Percentiles rank a stretch among this genome's conserved stretches.
phyloP scores from a whole-genome alignment of 495 filamentous ascomycete species.

The Tuber indicum region DNA sequence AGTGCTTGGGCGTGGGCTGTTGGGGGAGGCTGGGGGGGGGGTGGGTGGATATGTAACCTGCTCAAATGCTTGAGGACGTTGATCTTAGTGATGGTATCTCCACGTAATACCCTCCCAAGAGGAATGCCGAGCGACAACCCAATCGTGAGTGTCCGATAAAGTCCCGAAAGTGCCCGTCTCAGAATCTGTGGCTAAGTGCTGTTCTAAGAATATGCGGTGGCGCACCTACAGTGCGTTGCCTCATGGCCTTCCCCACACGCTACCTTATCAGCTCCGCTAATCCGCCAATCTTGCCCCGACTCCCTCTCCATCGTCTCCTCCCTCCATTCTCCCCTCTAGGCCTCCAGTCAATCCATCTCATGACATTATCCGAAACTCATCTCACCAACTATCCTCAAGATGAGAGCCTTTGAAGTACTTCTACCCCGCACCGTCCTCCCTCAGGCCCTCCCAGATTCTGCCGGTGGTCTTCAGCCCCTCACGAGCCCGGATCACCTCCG shows the following conservation, averaged over 20 bases:
- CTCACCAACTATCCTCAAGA: neutral
- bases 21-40: neutral
- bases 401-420: neutral
- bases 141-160: neutral
- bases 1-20: neutral
- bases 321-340: neutral
- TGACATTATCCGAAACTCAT: neutral
- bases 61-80: neutral
- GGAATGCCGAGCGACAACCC: neutral
- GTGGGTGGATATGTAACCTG: neutral
- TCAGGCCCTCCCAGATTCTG: neutral
- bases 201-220: neutral
- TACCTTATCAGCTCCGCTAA: neutral
- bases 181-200: neutral
- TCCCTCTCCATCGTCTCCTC: neutral
- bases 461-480: neutral
- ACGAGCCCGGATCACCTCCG: neutral
- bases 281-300: neutral
- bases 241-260: neutral
- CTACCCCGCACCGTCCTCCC: neutral
- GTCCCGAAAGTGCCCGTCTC: neutral
- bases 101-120: neutral
- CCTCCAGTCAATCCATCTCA: neutral
- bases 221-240: neutral
- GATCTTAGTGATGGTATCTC: neutral